A percentile compares a stretch with the other conserved stretches of the same genome.
Evolutionary conservation across 2,329 filamentous ascomycete species (phyloP).

Genomic region (Aspergillus nomiae): DNA sequence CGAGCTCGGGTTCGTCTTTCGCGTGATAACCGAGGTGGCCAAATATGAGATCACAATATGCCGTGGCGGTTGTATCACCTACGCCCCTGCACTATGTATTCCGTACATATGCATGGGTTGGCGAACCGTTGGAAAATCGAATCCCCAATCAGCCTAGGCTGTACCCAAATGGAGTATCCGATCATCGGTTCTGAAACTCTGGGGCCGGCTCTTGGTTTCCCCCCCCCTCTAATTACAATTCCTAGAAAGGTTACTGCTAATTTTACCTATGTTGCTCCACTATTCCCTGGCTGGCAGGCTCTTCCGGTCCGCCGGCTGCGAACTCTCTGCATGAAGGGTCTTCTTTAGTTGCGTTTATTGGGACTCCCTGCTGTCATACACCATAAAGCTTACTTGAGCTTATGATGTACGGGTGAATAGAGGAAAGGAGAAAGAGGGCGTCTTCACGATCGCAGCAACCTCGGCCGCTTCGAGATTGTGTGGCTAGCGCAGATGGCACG

Average conservation of each 20-base stretch:
- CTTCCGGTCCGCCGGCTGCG: not conserved
- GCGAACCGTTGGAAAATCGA: not conserved
- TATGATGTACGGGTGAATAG: too few relatives aligned
- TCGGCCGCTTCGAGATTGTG: not conserved
- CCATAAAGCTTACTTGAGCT: not conserved
- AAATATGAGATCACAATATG: not conserved
- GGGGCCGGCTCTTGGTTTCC: not conserved
- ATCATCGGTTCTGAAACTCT: not conserved
- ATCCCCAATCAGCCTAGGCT: not conserved
- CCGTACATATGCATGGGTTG: not conserved
- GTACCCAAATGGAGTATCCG: not conserved
- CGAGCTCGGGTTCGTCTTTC: not conserved
- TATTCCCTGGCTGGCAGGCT: not conserved
- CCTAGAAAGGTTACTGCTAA: not conserved
- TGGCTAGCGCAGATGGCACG: slow-evolving; percentile 1
- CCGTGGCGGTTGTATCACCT: not conserved
- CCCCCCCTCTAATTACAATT: not conserved
- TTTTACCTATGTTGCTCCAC: not conserved
- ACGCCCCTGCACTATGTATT: not conserved
- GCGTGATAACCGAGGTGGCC: not conserved
- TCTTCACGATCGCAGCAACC: not conserved
- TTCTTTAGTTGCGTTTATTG: not conserved
- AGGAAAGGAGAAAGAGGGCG: not conserved
- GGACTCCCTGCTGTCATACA: not conserved
- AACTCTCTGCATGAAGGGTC: not conserved